Evolutionary conservation across 306 rosid species (phyloP).

Genomic region (Medicago ruthenica): DNA sequence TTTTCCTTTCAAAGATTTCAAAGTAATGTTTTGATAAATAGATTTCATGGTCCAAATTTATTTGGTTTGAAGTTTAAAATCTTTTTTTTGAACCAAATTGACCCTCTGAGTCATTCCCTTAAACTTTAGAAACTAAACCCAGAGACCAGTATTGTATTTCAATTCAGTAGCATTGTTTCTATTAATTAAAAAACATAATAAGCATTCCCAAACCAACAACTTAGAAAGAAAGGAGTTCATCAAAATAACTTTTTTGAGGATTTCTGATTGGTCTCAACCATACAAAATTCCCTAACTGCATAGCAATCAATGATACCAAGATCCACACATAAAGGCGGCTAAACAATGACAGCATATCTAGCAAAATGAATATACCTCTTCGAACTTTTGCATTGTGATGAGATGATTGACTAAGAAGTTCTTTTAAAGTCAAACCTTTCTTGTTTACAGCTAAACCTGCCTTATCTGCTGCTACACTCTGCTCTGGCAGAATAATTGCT

Average conservation of each 20-base stretch:
- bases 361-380: constrained; percentile 64
- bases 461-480: constrained; percentile 85
- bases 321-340: background rate
- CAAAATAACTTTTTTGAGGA: constrained; percentile 21
- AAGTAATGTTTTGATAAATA: constrained; percentile 27
- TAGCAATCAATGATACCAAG: background rate
- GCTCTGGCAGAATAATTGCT: constrained; percentile 93
- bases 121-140: constrained; percentile 25
- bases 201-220: constrained; percentile 10
- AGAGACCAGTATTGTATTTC: constrained; percentile 11
- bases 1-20: constrained; percentile 17
- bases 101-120: constrained; percentile 21
- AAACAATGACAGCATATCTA: background rate
- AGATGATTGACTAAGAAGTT: constrained; percentile 90
- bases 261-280: constrained; percentile 4
- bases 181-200: no score
- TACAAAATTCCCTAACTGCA: background rate
- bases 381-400: constrained; percentile 87
- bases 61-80: constrained; percentile 13
- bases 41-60: background rate
- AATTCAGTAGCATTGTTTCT: constrained; percentile 7
- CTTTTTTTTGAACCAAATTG: constrained; percentile 13
- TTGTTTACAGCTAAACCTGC: constrained; percentile 84
- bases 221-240: constrained; percentile 8
- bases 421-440: constrained; percentile 90